Evolutionary conservation across 352 stramenopile species (phyloP), one percentile per base, ranked within the genome.

Genomic region (Phytophthora aleatoria): DNA sequence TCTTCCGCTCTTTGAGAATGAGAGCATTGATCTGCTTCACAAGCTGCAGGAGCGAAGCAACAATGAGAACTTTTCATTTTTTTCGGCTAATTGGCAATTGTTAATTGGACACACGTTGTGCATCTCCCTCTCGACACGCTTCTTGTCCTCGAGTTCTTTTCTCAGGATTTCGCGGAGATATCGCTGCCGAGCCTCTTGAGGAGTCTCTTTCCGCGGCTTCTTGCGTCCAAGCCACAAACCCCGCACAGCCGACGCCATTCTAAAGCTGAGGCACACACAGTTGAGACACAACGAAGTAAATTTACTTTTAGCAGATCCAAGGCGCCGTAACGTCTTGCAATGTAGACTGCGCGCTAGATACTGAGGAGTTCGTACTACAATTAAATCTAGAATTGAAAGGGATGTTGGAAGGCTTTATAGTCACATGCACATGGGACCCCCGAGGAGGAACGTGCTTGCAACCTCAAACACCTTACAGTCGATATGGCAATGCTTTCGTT

Each of bases 381-480:
- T 20, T 20, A 20, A 20, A 20, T 20, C 20, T 20, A 20, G 20
- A 20, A 50, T 47, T 61, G 38, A 47, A 31, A n/a, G 52, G 44
- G 48, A 68, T 87, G 77, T 91, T 33, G 56, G 70, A 83, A 82
- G 73, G 66, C 57, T 92, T 69, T 92, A 92, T 92, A 76, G 67
- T 90, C 77, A 78, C 81, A 75, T 81, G 83, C 83, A 76, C 83
- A 92, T 50, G 24, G 49, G 10, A 49, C 61, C 38, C 30, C 13
- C 52, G 12, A 64, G 26, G 55, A 64, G 44, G 54, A 59, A 66
- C 48, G 75, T 69, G 55, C 79, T 71, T 75, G 81, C 83, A 85
- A 92, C 83, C 81, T 90, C 83, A 90, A 92, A 92, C 83, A 73
- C 64, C 77, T 77, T 79, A 69, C 71, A 61, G 24, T 87, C 20